Evolutionary conservation across 768 basidiomycete species (phyloP).

Genomic region (Scleroderma citrinum): DNA sequence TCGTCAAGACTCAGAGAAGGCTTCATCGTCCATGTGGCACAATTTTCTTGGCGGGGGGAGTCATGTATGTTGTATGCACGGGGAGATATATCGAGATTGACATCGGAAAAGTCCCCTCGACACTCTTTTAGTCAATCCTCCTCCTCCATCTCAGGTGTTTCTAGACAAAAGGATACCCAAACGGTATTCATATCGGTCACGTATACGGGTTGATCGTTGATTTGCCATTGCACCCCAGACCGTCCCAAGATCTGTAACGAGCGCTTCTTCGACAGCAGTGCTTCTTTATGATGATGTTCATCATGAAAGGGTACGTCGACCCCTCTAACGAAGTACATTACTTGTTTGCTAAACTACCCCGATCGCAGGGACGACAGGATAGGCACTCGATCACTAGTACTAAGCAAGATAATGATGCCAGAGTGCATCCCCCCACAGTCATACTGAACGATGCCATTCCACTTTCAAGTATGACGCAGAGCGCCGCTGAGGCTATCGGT

Average conservation of each 20-base stretch:
- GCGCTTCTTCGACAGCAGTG: too few species aligned
- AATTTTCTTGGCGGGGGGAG: neutral
- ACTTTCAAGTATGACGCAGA: neutral
- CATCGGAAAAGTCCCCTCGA: neutral
- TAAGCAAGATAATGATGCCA: neutral
- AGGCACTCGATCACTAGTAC: neutral
- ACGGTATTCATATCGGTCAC: too few species aligned
- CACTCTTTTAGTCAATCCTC: neutral
- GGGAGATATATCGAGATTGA: neutral
- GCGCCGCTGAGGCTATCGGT: neutral
- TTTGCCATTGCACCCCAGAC: neutral
- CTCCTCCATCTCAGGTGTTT: too few species aligned
- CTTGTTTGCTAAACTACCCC: too few species aligned
- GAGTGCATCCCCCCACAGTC: neutral
- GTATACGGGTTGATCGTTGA: neutral
- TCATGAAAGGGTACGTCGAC: too few species aligned
- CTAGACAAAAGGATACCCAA: too few species aligned
- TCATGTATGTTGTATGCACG: neutral
- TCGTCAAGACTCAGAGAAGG: neutral
- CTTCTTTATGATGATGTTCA: too few species aligned
- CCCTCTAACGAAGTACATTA: too few species aligned
- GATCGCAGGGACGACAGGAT: neutral
- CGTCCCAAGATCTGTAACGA: neutral
- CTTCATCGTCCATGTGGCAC: neutral
- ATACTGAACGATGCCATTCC: neutral